Percentiles rank a stretch among this genome's conserved stretches.
These are phyloP conservation scores for Lobulomyces angularis DNA, from an alignment of 192 early-diverging fungal species.

Conservation along the genomic window DNA sequence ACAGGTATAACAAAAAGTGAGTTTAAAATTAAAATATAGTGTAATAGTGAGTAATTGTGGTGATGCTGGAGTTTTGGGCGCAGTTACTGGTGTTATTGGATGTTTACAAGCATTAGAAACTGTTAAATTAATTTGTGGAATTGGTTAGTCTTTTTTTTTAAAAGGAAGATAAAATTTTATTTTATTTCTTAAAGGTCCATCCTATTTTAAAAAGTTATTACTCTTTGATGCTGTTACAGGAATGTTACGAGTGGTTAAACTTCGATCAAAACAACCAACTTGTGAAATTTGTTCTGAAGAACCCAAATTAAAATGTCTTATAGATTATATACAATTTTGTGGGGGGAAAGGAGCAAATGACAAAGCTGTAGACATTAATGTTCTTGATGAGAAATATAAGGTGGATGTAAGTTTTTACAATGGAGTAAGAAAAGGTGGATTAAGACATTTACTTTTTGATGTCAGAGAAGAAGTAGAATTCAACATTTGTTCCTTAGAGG, in stretches of 20 bases:
- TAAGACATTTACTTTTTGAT: constrained; percentile 72
- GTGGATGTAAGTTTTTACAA: constrained; percentile 22
- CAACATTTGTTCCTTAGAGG: constrained; percentile 65
- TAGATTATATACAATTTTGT: constrained; percentile 92
- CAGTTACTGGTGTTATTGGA: constrained; percentile 88
- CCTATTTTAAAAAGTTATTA: constrained; percentile 46
- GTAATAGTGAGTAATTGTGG: constrained; percentile 83
- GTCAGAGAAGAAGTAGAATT: constrained; percentile 77
- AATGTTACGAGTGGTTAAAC: constrained; percentile 65
- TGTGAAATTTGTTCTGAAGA: constrained; percentile 82
- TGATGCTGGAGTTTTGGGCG: constrained; percentile 87
- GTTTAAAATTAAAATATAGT: too few relatives aligned
- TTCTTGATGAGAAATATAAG: neutral
- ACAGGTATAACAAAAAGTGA: too few relatives aligned
- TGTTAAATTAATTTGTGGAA: constrained; percentile 69
- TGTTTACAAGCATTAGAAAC: constrained; percentile 83
- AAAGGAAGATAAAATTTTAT: constrained; percentile 12
- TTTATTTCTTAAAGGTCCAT: neutral
- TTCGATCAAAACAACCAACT: constrained; percentile 51
- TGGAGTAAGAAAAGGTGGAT: constrained; percentile 10
- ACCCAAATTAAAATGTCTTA: constrained; percentile 64
- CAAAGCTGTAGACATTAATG: constrained; percentile 31
- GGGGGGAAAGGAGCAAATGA: constrained; percentile 64
- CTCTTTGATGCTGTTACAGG: constrained; percentile 67
- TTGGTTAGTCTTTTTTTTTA: too few relatives aligned